phyloP scores from a whole-genome alignment of 1,284 basidiomycete genomes.

The Puccinia polysora region DNA sequence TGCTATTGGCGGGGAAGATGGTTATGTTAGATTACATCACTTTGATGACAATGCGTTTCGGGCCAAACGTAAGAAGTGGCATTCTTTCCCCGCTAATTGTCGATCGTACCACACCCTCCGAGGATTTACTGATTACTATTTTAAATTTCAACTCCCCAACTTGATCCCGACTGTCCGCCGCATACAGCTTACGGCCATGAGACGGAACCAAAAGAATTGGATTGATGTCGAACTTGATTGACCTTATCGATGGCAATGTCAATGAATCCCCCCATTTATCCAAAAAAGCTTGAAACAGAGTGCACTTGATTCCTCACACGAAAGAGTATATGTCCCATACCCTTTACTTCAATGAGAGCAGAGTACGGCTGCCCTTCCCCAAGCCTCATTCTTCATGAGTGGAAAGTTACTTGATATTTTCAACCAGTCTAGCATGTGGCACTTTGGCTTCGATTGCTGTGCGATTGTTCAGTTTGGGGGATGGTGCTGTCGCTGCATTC shows the following conservation, averaged over 20 bases:
- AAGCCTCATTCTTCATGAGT: too few relatives aligned
- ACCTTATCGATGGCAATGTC: constrained; percentile 10
- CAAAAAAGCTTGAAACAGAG: too few relatives aligned
- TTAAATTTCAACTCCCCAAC: background rate
- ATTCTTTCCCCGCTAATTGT: background rate
- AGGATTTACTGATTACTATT: background rate
- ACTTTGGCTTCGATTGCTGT: too few relatives aligned
- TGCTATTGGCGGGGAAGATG: constrained; percentile 94
- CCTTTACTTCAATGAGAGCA: too few relatives aligned
- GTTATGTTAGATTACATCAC: constrained; percentile 80
- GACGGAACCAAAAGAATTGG: constrained; percentile 32
- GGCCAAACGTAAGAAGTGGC: constrained; percentile 47
- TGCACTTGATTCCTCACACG: too few relatives aligned
- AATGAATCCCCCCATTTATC: too few relatives aligned
- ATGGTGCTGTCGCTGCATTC: too few relatives aligned
- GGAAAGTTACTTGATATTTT: too few relatives aligned
- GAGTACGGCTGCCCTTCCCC: too few relatives aligned
- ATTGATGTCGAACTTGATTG: constrained; percentile 25
- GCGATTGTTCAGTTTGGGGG: too few relatives aligned
- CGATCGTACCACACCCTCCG: background rate
- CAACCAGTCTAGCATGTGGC: too few relatives aligned
- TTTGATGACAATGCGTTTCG: constrained; percentile 43
- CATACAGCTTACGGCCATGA: constrained; percentile 37
- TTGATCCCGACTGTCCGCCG: background rate
- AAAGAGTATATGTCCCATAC: too few relatives aligned